A percentile compares a stretch with the other conserved stretches of the same genome.
phyloP scores from a whole-genome alignment of 208 protist species.

The Wallacemonas rigidus region DNA sequence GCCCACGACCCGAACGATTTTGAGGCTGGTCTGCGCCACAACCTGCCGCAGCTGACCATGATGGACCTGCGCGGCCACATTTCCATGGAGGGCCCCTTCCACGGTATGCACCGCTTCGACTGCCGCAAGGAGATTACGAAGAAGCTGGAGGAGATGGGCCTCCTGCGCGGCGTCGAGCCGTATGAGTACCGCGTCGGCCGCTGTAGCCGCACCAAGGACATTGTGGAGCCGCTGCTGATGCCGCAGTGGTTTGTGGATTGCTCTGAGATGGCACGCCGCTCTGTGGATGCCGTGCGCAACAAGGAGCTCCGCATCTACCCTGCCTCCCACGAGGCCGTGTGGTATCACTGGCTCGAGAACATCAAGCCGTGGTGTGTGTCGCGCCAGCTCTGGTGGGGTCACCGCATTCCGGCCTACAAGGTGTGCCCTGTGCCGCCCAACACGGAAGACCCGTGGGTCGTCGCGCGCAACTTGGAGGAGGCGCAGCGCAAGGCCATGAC shows the following conservation, averaged over 20 bases:
- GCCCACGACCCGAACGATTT: constrained; percentile 99
- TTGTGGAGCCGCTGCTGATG: constrained; percentile 99
- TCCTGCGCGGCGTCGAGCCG: constrained; percentile 89
- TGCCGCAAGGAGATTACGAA: constrained; percentile 91
- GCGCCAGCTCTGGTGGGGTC: constrained; percentile 99
- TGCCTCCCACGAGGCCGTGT: constrained; percentile 88
- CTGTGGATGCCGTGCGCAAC: constrained; percentile 86
- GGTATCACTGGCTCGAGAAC: constrained; percentile 97
- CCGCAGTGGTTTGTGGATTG: constrained; percentile 99
- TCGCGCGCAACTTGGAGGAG: constrained; percentile 93
- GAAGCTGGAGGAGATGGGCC: constrained; percentile 87
- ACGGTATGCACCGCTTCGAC: constrained; percentile 97
- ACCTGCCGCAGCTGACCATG: constrained; percentile 95
- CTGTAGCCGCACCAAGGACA: constrained; percentile 97
- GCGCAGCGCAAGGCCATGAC: constrained; percentile 85
- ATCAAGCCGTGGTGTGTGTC: constrained; percentile 98
- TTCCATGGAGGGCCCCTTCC: constrained; percentile 91
- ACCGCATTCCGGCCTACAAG: constrained; percentile 99
- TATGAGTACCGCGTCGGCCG: constrained; percentile 96
- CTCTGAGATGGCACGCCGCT: constrained; percentile 81
- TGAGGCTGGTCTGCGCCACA: constrained; percentile 96
- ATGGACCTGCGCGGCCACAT: constrained; percentile 97
- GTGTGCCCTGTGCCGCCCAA: constrained; percentile 44
- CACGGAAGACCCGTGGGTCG: constrained; percentile 92
- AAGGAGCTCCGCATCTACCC: constrained; percentile 95